These are phyloP conservation scores for Phytophthora uliginosa DNA, from an alignment of 352 stramenopile genomes.

Conservation along the genomic window DNA sequence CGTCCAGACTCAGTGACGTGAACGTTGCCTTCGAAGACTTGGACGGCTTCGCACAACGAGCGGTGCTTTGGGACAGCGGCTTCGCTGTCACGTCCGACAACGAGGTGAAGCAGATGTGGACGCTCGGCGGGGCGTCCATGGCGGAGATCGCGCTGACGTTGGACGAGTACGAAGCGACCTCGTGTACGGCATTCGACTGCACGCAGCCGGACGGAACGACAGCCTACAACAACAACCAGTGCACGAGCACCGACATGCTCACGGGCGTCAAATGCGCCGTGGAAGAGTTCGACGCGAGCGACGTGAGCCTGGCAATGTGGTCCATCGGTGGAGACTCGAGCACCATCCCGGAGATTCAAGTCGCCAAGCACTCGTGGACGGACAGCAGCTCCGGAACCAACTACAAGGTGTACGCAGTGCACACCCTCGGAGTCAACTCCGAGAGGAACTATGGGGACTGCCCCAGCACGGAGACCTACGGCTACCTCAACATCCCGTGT, in stretches of 20 bases:
- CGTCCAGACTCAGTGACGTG: constrained; percentile 20
- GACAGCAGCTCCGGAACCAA: constrained; percentile 1
- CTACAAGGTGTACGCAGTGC: constrained; percentile 35
- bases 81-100: constrained; percentile 36
- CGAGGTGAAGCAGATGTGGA: constrained; percentile 37
- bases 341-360: constrained; percentile 22
- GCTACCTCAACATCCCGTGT: constrained; percentile 36
- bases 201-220: constrained; percentile 15
- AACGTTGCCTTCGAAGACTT: constrained; percentile 33
- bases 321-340: constrained; percentile 23
- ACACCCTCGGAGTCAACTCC: constrained; percentile 11
- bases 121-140: constrained; percentile 34
- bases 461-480: constrained; percentile 18
- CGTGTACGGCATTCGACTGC: constrained; percentile 26
- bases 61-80: constrained; percentile 60
- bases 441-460: constrained; percentile 29
- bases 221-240: constrained; percentile 22
- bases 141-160: constrained; percentile 31
- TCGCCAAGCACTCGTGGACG: constrained; percentile 28
- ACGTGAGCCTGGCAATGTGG: constrained; percentile 37
- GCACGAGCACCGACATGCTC: constrained; percentile 32
- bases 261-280: constrained; percentile 38
- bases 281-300: constrained; percentile 15
- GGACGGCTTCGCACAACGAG: constrained; percentile 49
- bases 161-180: constrained; percentile 23